Percentiles rank a stretch among this genome's conserved stretches.
Evolutionary conservation across 2,329 filamentous ascomycete species (phyloP).

Genomic region (Acrocalymma vagum): DNA sequence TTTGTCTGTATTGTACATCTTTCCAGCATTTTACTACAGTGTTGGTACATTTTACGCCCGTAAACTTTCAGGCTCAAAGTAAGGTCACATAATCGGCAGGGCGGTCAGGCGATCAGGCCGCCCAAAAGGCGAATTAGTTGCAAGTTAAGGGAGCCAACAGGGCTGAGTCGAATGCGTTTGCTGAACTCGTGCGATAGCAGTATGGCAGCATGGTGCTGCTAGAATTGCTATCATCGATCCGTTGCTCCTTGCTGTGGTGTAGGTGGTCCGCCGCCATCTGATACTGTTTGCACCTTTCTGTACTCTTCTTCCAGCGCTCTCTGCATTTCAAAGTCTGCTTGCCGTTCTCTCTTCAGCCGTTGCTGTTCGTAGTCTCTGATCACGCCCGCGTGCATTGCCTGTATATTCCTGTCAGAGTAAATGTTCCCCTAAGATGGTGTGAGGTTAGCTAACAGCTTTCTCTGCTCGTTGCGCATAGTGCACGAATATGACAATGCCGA

Average conservation of each 20-base stretch:
- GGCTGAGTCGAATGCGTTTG: too few relatives aligned
- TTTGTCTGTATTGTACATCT: too few relatives aligned
- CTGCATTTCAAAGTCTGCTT: slow-evolving; percentile 95
- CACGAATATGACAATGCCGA: slow-evolving; percentile 81
- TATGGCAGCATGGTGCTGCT: slow-evolving; percentile 3
- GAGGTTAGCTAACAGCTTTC: slow-evolving; percentile 70
- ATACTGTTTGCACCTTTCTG: slow-evolving; percentile 83
- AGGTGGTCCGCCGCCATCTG: slow-evolving; percentile 43
- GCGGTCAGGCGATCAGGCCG: too few relatives aligned
- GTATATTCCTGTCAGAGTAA: slow-evolving; percentile 16
- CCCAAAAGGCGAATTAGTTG: too few relatives aligned
- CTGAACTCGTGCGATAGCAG: too few relatives aligned
- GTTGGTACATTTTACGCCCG: too few relatives aligned
- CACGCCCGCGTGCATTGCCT: slow-evolving; percentile 97
- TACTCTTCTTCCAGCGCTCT: slow-evolving; percentile 86
- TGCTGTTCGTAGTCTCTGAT: slow-evolving; percentile 95
- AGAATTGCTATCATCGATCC: slow-evolving; percentile 14
- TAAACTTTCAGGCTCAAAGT: too few relatives aligned
- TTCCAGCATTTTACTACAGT: too few relatives aligned
- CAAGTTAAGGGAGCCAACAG: too few relatives aligned
- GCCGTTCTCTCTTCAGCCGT: slow-evolving; percentile 85
- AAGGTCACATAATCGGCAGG: too few relatives aligned
- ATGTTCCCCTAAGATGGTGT: slow-evolving; percentile 18
- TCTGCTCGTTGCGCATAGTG: slow-evolving; percentile 89
- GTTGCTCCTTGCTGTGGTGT: slow-evolving; percentile 27